These are phyloP conservation scores for Escallonia herrerae DNA, from an alignment of 129 eudicot species.

Conservation along the genomic window DNA sequence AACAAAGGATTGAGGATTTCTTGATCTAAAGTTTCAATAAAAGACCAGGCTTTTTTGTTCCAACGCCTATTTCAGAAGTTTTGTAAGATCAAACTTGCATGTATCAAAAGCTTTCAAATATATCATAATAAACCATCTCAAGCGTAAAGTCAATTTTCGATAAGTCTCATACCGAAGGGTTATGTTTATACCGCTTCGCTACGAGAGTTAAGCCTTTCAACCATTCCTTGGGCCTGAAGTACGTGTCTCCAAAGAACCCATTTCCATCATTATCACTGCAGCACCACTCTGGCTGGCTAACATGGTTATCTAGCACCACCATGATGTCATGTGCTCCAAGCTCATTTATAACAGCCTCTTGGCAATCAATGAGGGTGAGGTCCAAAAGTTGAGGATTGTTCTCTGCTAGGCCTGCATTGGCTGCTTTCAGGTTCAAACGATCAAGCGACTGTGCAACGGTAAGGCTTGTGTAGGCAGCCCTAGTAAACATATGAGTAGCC, in stretches of 20 bases:
- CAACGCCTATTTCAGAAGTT: too few relatives aligned
- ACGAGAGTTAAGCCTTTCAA: constrained; percentile 39
- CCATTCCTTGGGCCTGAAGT: constrained; percentile 59
- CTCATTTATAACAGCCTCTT: constrained; percentile 45
- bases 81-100: too few relatives aligned
- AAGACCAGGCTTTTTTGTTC: too few relatives aligned
- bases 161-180: constrained; percentile 37
- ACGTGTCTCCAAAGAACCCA: constrained; percentile 68
- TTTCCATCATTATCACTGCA: constrained; percentile 52
- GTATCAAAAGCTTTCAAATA: too few relatives aligned
- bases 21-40: too few relatives aligned
- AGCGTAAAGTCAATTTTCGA: too few relatives aligned
- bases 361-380: constrained; percentile 38
- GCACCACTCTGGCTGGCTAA: constrained; percentile 70
- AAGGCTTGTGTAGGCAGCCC: constrained; percentile 16
- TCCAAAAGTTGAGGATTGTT: constrained; percentile 48
- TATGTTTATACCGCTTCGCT: constrained; percentile 34
- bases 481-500: constrained; percentile 70
- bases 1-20: too few relatives aligned
- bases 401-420: constrained; percentile 32
- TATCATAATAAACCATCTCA: too few relatives aligned
- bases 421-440: constrained; percentile 26
- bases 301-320: constrained; percentile 79
- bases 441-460: constrained; percentile 45
- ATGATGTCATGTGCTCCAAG: constrained; percentile 34